Conservation (phyloP, 2,329 filamentous ascomycete species). For the Coleophoma cylindrospora region DNA sequence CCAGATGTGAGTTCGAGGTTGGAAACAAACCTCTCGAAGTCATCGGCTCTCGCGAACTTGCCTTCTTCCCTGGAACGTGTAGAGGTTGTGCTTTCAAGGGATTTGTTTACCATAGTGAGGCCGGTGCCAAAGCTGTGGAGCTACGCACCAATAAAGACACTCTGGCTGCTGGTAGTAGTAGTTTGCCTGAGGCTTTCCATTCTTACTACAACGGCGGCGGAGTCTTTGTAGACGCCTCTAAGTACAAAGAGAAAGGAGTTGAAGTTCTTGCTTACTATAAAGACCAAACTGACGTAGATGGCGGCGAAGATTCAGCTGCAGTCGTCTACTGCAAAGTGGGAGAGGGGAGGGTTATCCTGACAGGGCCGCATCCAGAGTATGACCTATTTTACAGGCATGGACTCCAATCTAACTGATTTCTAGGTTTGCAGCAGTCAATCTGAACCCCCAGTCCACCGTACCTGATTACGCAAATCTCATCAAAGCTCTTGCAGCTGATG, state of each 20-base stretch:
- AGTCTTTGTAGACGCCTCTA: conserved; percentile 77
- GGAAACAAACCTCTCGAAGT: conserved; percentile 79
- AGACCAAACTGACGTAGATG: conserved; percentile 69
- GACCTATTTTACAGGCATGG: conserved; percentile 21
- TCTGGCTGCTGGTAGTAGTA: conserved; percentile 44
- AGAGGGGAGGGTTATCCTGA: conserved; percentile 73
- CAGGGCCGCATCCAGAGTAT: conserved; percentile 89
- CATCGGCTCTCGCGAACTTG: conserved; percentile 76
- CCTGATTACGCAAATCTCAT: conserved; percentile 69
- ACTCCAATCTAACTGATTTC: conserved; percentile 9
- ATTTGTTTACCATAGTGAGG: conserved; percentile 87
- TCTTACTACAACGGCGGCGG: conserved; percentile 95
- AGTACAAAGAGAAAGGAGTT: conserved; percentile 57
- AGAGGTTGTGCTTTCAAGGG: conserved; percentile 83
- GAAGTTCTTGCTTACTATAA: conserved; percentile 79
- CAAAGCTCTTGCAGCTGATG: conserved; percentile 60
- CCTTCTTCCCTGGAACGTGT: conserved; percentile 82
- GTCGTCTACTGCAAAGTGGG: conserved; percentile 81
- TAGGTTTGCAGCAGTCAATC: conserved; percentile 78
- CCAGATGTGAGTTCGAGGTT: conserved; percentile 85
- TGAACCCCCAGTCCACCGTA: conserved; percentile 61
- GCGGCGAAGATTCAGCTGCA: conserved; percentile 73
- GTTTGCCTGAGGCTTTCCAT: conserved; percentile 56
- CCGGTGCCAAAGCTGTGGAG: conserved; percentile 68
- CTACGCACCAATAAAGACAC: conserved; percentile 58